A percentile compares a stretch with the other conserved stretches of the same genome.
Evolutionary conservation across 2,329 filamentous ascomycete species (phyloP).

Genomic region (Zymoseptoria tritici): DNA sequence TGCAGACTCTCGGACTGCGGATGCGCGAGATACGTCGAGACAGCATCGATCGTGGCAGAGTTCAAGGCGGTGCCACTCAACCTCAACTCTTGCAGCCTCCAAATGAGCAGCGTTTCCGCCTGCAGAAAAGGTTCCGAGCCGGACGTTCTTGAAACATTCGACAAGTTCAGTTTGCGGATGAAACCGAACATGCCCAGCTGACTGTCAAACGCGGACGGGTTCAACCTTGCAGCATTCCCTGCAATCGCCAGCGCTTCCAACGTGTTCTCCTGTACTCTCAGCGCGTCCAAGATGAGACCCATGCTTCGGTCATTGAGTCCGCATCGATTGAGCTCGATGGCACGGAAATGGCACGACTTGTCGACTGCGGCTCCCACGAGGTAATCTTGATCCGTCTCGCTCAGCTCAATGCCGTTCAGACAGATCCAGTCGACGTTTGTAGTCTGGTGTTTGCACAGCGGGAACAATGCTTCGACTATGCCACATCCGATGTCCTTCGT

Average conservation of each 20-base stretch:
- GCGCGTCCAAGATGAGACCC: slow-evolving; percentile 55
- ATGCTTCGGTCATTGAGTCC: slow-evolving; percentile 51
- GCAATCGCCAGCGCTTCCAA: slow-evolving; percentile 62
- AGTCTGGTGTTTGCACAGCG: slow-evolving; percentile 57
- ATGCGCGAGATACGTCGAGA: slow-evolving; percentile 51
- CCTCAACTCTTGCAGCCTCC: slow-evolving; percentile 59
- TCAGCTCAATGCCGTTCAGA: slow-evolving; percentile 61
- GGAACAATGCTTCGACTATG: slow-evolving; percentile 62
- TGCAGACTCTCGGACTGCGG: slow-evolving; percentile 51
- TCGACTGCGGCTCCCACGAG: slow-evolving; percentile 62
- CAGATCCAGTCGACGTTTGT: slow-evolving; percentile 66
- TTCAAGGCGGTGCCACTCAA: slow-evolving; percentile 58
- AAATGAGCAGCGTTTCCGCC: slow-evolving; percentile 58
- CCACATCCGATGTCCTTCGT: slow-evolving; percentile 57
- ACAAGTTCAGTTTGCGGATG: slow-evolving; percentile 59
- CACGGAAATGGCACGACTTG: slow-evolving; percentile 56
- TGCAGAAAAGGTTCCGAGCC: slow-evolving; percentile 57
- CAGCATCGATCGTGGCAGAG: slow-evolving; percentile 55
- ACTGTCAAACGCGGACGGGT: slow-evolving; percentile 56
- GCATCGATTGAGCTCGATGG: slow-evolving; percentile 60
- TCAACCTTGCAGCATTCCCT: slow-evolving; percentile 57
- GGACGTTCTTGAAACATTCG: slow-evolving; percentile 56
- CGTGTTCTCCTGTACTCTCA: slow-evolving; percentile 58
- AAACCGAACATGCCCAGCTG: slow-evolving; percentile 60
- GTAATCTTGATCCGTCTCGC: slow-evolving; percentile 62